phyloP scores from a whole-genome alignment of 2,329 filamentous ascomycete genomes.

The Malbranchea zuffiana region DNA sequence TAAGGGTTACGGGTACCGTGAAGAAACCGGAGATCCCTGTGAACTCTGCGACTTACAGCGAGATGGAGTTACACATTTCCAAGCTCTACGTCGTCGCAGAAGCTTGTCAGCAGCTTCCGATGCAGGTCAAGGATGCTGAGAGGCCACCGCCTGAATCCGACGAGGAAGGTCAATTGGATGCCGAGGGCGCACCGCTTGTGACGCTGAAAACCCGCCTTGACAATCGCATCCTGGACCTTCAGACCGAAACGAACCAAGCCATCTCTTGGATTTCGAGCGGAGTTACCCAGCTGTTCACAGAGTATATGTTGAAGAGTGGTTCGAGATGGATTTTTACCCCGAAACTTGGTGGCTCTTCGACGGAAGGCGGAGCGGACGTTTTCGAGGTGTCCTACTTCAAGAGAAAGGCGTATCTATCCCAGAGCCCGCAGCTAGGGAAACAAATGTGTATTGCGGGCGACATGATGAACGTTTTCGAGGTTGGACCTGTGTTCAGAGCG shows the following conservation, averaged over 20 bases:
- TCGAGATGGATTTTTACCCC: constrained; percentile 84
- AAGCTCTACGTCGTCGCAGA: constrained; percentile 70
- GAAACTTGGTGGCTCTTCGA: constrained; percentile 77
- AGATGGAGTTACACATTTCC: constrained; percentile 76
- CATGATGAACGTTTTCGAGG: constrained; percentile 53
- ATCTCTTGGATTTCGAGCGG: constrained; percentile 62
- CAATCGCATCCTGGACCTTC: constrained; percentile 86
- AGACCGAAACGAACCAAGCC: constrained; percentile 81
- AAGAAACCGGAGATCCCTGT: constrained; percentile 76
- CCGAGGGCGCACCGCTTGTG: constrained; percentile 54
- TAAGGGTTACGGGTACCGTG: constrained; percentile 69
- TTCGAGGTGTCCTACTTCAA: constrained; percentile 87
- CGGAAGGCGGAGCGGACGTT: constrained; percentile 85
- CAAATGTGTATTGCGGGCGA: constrained; percentile 57
- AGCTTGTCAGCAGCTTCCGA: constrained; percentile 49
- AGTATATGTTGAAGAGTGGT: constrained; percentile 63
- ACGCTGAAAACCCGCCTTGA: constrained; percentile 75
- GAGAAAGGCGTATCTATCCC: constrained; percentile 59
- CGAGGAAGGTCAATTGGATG: constrained; percentile 41
- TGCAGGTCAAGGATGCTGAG: constrained; percentile 47
- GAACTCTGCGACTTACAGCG: constrained; percentile 70
- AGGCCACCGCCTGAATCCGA: constrained; percentile 34
- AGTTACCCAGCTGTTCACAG: constrained; percentile 59
- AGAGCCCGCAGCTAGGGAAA: constrained; percentile 57
- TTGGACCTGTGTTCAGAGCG: constrained; percentile 56